phyloP scores from a whole-genome alignment of 1,139 yeast genomes.

The Geotrichum klebahnii region DNA sequence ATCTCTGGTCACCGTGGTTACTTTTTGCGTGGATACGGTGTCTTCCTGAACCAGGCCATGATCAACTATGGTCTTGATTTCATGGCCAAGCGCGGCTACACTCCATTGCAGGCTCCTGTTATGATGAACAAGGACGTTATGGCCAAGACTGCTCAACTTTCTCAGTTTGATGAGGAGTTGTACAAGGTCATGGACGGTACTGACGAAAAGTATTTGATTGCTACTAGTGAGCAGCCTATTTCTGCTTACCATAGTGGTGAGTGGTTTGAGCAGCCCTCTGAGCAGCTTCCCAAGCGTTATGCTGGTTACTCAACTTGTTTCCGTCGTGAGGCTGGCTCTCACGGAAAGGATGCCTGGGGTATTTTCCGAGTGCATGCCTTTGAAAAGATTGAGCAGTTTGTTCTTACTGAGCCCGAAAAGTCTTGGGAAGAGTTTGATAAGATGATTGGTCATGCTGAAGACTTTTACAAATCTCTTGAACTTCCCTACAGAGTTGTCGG shows the following conservation, averaged over 20 bases:
- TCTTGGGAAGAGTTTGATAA: slow-evolving; percentile 96
- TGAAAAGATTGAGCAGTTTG: slow-evolving; percentile 94
- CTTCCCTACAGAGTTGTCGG: slow-evolving; percentile 96
- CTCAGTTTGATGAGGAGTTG: slow-evolving; percentile 95
- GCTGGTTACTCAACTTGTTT: slow-evolving; percentile 98
- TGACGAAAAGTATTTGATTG: slow-evolving; percentile 95
- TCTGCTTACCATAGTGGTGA: slow-evolving; percentile 96
- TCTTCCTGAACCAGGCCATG: slow-evolving; percentile 94
- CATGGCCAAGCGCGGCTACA: slow-evolving; percentile 73
- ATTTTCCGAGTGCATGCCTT: slow-evolving; percentile 98
- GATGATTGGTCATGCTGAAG: slow-evolving; percentile 89
- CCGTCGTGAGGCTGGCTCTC: slow-evolving; percentile 99
- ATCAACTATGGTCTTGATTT: slow-evolving; percentile 91
- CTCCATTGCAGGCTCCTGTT: slow-evolving; percentile 95
- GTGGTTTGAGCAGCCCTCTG: slow-evolving; percentile 97
- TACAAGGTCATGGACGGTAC: slow-evolving; percentile 96
- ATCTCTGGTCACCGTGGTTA: slow-evolving; percentile 98
- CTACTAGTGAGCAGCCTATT: slow-evolving; percentile 98
- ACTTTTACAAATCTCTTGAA: slow-evolving; percentile 85
- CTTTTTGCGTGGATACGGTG: slow-evolving; percentile 91
- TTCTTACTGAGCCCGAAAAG: slow-evolving; percentile 93
- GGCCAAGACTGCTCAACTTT: slow-evolving; percentile 98
- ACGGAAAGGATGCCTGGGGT: slow-evolving; percentile 99
- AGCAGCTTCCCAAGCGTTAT: slow-evolving; percentile 87
- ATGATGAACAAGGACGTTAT: slow-evolving; percentile 99